Conservation (phyloP, 148 eudicot genomes). For the Amaranthus cruentus region DNA sequence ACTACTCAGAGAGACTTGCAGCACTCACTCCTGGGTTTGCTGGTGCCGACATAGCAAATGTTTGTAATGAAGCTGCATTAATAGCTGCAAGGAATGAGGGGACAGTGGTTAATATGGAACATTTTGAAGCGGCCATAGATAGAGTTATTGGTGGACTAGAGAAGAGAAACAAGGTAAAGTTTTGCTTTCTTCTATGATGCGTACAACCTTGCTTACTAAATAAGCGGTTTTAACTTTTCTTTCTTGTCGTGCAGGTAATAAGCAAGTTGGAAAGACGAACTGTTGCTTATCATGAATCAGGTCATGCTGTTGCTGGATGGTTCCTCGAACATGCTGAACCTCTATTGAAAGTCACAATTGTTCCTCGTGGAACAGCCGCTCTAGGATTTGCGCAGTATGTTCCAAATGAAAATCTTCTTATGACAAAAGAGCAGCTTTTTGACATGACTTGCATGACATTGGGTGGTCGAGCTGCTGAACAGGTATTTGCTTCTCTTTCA, state of each 20-base stretch:
- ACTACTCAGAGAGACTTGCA: constrained; percentile 73
- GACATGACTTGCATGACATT: constrained; percentile 95
- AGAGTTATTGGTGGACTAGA: constrained; percentile 88
- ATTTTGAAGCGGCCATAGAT: constrained; percentile 85
- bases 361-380: constrained; percentile 97
- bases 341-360: constrained; percentile 80
- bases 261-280: constrained; percentile 82
- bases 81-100: constrained; percentile 73
- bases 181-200: neutral
- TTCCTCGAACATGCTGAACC: constrained; percentile 88
- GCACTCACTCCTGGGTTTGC: constrained; percentile 95
- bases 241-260: constrained; percentile 48
- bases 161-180: constrained; percentile 76
- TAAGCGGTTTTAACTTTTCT: neutral
- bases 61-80: constrained; percentile 87
- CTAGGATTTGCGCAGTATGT: constrained; percentile 91
- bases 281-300: constrained; percentile 90
- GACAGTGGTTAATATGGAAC: constrained; percentile 52
- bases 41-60: constrained; percentile 95
- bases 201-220: constrained; percentile 2
- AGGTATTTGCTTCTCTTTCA: constrained; percentile 35
- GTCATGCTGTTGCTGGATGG: constrained; percentile 93
- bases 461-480: constrained; percentile 93
- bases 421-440: constrained; percentile 94
- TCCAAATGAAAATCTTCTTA: constrained; percentile 85